Conservation (phyloP, 805 yeast species). For the Kuraishia ogatae region DNA sequence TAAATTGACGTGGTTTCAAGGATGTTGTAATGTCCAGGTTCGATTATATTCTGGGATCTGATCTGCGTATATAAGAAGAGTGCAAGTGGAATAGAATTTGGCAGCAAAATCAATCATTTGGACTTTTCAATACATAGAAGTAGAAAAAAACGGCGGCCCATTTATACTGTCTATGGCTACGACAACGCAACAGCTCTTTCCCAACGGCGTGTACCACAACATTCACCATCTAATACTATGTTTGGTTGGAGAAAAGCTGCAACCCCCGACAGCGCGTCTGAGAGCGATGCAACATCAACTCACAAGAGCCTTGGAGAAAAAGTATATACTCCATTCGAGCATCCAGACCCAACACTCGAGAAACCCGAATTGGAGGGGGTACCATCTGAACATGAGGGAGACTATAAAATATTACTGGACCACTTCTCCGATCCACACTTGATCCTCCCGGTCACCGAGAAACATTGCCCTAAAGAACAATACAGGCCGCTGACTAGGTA, state of each 20-base stretch:
- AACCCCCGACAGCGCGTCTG: not conserved
- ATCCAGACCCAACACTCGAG: not conserved
- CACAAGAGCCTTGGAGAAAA: not conserved
- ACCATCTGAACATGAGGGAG: conserved; percentile 35
- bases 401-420: conserved; percentile 43
- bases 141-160: no score
- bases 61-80: not conserved
- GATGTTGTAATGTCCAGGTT: no score
- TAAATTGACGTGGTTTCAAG: no score
- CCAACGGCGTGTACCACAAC: no score
- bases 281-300: not conserved
- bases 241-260: conserved; percentile 1
- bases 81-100: not conserved
- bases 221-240: no score
- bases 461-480: conserved; percentile 13
- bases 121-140: not conserved
- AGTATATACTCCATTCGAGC: not conserved
- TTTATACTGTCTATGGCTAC: no score
- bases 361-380: not conserved
- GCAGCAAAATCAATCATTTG: not conserved
- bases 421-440: conserved; percentile 44
- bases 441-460: conserved; percentile 38
- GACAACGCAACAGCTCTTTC: no score
- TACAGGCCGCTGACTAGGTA: conserved; percentile 32
- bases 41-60: no score